Base-by-base conservation (phyloP, 805 yeast genomes). In the Cyberlindnera nakhonratchasimensis region DNA sequence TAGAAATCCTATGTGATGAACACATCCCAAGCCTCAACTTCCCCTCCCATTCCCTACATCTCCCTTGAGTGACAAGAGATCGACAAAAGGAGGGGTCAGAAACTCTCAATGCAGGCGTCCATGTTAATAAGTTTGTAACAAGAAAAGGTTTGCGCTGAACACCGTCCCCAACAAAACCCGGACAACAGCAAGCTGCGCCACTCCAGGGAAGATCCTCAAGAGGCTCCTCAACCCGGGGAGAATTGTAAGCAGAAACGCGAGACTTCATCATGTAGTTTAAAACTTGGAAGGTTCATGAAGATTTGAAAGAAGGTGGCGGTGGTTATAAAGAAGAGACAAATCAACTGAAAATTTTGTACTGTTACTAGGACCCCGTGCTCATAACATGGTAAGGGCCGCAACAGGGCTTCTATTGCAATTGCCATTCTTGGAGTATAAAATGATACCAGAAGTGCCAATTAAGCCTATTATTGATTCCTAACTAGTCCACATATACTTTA, bases 181-280 rank as follows among this genome's bases (percentile, higher is more conserved):
- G 51, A 47, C 46, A 31, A 28, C 42, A 18, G 30, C 39, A 31
- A 36, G 38, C 34, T 14, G 35, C 45, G 38, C 46, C 48, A 47
- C 48, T 46, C 54, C 37, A 44, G 38, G 58, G 58, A 48, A 46
- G 42, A 14, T 22, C 39, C 33, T 39, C 29, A 32, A 25, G 44
- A 40, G 16, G 22, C 24, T 34, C 47, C 56, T 54, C 59, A 54
- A 54, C 60, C 47, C 40, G 34, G 48, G 59, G 55, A 45, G 58
- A 51, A 52, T 56, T 52, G 57, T 57, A 43, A 39, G 54, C 30
- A 37, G 34, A 29, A 26, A 55, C 60, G 57, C 60, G 59, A 58
- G 62, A 57, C 41, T 58, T 58, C 62, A 58, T 58, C 62, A 58
- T 55, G 45, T 50, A 54, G 59, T 55, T 50, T 57, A 57, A 58